Evolutionary conservation across 305 asterid genomes (phyloP), one percentile per base, ranked within the genome.

Genomic region (Fraxinus angustifolia): DNA sequence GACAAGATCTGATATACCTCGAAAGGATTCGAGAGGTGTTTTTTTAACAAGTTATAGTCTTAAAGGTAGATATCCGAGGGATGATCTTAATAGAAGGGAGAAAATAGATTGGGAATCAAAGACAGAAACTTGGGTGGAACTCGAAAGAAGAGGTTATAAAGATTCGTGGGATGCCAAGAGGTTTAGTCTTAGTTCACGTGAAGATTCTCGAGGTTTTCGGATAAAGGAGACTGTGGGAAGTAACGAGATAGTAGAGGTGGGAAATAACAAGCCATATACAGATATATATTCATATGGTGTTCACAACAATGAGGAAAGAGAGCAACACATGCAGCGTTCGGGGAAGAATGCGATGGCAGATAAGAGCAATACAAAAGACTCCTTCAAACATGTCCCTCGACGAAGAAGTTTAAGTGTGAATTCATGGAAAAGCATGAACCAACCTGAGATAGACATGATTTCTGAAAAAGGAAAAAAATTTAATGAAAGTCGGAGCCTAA

Each of bases 1-100:
- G 83, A 67, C 92, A 17, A 85, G 83, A 79, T 94, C 98, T 34
- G 93, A 92, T 70, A 82, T 91, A 75, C 90, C 92, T 75, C 79
- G 60, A 11, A 79, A 87, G 34, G 80, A 87, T 65, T 35, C 83
- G 1, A 76, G 80, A 79, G 88, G 85, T 19, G 92, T 90, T 17
- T 86, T 82, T 76, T 86, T 92, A 70, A 65, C 87, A 48, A 86
- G 87, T 79, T 79, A 87, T 76, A 89, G 85, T 84, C 80, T 86
- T 48, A 83, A 79, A 21, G 86, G 73, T 73, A 85, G 78, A 76
- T 89, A 83, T 80, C 84, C 88, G 21, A 87, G 83, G 77, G 89
- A 81, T 53, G 82, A 65, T 79, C 82, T 77, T 62, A 56, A 16
- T 77, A 79, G 81, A 82, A 79, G 38, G 80, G 88, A 70, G 50